Evolutionary conservation across 192 early-diverging fungal species (phyloP), one percentile per base, ranked within the genome.

Genomic region (Spizellomyces sp.): DNA sequence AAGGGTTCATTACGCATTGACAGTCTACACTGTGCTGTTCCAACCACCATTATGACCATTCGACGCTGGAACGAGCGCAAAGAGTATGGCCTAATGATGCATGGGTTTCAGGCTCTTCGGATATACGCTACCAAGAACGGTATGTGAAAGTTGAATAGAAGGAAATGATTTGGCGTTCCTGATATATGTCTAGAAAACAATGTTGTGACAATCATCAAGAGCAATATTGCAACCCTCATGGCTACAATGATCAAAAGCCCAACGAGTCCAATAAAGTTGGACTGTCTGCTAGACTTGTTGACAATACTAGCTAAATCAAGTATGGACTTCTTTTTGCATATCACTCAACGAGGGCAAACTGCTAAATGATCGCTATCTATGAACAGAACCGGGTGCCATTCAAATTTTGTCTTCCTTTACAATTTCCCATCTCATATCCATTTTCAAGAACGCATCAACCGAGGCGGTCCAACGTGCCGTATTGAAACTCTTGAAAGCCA

Each of bases 41-140:
- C 72, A 22, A 70, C 78, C 17, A 67, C 68, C 8, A 58, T 78
- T 45, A 74, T 76, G 5, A 68, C 80, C 9, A 43, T 78, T 21
- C 71, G 71, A 58, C 63, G 75, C 46, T 81, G 74, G 71, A 67
- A 75, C 22, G 79, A 82, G 55, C 71, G 70, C 6, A 76, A 75
- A 58, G 80, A 84, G 58, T 63, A 62, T 56, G 42, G 55, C 5
- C 48, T 60, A 27, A 64, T 80, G 44, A 59, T 77, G 7, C 61
- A 75, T 46, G 73, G 69, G 4, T 67, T 79, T 46, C 77, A 79
- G n/a, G 64, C 75, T 9, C 47, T 84, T 1, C 65, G 70, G 21
- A 68, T 75, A 6, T 75, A 76, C 41, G 61, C 73, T 1, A 54
- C 58, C 4, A 81, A 81, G 62, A 81, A 79, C 63, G 83, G 80